A percentile compares a stretch with the other conserved stretches of the same genome.
Evolutionary conservation across 1,284 basidiomycete species (phyloP).

Genomic region (Irpex rosettiformis): DNA sequence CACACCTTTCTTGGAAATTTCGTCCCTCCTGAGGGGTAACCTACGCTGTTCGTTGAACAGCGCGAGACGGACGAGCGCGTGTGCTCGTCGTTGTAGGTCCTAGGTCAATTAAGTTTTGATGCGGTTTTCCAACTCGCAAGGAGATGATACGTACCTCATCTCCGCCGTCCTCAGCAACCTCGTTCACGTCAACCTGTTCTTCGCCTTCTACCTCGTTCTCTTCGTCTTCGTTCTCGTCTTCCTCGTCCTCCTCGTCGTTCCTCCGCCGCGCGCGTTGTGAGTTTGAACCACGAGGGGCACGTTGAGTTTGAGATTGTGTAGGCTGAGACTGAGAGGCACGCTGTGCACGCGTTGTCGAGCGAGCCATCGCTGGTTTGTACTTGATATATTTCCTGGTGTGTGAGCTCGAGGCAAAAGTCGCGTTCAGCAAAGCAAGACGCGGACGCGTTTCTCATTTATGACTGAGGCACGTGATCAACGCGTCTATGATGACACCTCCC

Average conservation of each 20-base stretch:
- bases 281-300: not conserved
- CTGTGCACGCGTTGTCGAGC: constrained; percentile 25
- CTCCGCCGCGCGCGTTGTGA: not conserved
- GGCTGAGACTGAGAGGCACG: constrained; percentile 29
- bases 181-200: not conserved
- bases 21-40: constrained; percentile 59
- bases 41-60: constrained; percentile 69
- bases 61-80: constrained; percentile 68
- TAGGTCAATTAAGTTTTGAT: constrained; percentile 29
- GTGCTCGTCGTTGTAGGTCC: constrained; percentile 57
- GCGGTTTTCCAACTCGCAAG: not conserved
- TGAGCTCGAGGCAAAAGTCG: too few species aligned
- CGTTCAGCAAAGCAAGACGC: too few species aligned
- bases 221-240: constrained; percentile 3
- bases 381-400: not conserved
- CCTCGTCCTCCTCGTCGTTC: constrained; percentile 16
- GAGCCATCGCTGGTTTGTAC: constrained; percentile 5
- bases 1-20: constrained; percentile 75
- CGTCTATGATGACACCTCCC: too few species aligned
- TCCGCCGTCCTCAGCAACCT: constrained; percentile 23
- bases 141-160: constrained; percentile 1
- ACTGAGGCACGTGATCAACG: too few species aligned
- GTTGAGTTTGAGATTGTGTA: constrained; percentile 21
- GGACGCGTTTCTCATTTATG: not conserved
- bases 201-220: constrained; percentile 2